Evolutionary conservation across 2,329 filamentous ascomycete species (phyloP), one percentile per base, ranked within the genome.

Genomic region (Alternaria arborescens): DNA sequence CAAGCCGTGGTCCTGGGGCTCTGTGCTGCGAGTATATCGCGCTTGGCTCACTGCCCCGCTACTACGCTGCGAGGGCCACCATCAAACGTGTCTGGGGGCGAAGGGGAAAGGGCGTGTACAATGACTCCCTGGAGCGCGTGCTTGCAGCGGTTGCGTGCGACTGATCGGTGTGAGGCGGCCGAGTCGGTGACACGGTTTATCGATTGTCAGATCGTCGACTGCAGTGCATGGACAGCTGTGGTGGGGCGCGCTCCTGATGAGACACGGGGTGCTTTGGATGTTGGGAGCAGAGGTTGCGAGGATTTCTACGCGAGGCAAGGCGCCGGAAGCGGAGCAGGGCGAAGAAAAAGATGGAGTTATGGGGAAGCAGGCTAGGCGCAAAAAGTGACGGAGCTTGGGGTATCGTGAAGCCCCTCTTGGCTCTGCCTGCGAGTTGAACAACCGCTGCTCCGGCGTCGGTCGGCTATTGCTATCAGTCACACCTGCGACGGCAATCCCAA

Each of bases 11-110:
- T 44, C 54, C 52, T 44, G 53, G 47, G 53, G 42, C 58, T 32
- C 42, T 42, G 34, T 44, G 42, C 24, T 43, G 28, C 38, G 26
- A 52, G 18, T 53, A 18, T 58, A 60, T 53, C 41, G 47, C 60
- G 42, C 55, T 64, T 57, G 59, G 53, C 55, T 56, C 41, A 55
- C 57, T 64, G 63, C 67, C 65, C 65, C 63, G 60, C 65, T 68
- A 65, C 61, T 26, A 59, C 30, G 62, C 53, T 47, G 64, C 52
- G 46, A 58, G 16, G 28, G 43, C 54, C 28, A 61, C 60, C 65
- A 68, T 69, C 46, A 55, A 48, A 61, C 48, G 11, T 52, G 28
- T 30, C 10, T 32, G n/a, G 11, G 30, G 20, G 18, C 48, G 24
- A 14, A 28, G 22, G 34, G 20, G 4, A 38, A 38, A 16, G 48